Evolutionary conservation across 169 alveolate species (phyloP).

Genomic region (Nephromyces sp.): DNA sequence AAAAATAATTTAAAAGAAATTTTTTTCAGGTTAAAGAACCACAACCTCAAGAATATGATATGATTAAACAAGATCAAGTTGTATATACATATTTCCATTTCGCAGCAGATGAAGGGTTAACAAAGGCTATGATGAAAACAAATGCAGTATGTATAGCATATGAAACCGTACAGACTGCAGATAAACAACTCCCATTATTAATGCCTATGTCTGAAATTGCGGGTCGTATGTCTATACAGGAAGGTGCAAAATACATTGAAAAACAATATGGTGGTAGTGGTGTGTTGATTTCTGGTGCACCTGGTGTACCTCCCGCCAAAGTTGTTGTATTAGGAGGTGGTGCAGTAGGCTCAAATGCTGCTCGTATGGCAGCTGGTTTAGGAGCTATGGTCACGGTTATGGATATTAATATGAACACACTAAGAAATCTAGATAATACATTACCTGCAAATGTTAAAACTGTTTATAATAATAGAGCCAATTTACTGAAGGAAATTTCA

Average conservation of each 20-base stretch:
- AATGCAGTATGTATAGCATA: slow-evolving; percentile 12
- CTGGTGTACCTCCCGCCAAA: slow-evolving; percentile 18
- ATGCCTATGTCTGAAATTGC: slow-evolving; percentile 30
- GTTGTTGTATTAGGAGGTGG: slow-evolving; percentile 25
- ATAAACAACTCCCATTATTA: slow-evolving; percentile 3
- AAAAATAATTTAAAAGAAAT: too few species aligned
- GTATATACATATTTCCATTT: slow-evolving; percentile 16
- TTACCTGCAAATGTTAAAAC: slow-evolving; percentile 23
- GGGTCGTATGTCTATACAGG: slow-evolving; percentile 13
- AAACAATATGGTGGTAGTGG: slow-evolving; percentile 7
- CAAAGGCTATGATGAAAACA: slow-evolving; percentile 14
- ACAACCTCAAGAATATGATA: neutral
- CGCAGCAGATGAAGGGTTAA: slow-evolving; percentile 3
- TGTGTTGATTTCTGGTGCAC: slow-evolving; percentile 15
- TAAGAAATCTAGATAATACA: neutral
- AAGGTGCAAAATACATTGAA: slow-evolving; percentile 5
- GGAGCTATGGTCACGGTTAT: slow-evolving; percentile 12
- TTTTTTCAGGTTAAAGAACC: slow-evolving; percentile 26
- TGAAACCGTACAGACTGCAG: slow-evolving; percentile 13
- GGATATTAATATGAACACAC: slow-evolving; percentile 5
- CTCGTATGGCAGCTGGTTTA: slow-evolving; percentile 10
- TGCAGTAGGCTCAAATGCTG: slow-evolving; percentile 21
- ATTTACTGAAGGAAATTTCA: slow-evolving; percentile 2
- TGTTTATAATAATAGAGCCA: neutral
- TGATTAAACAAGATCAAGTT: slow-evolving; percentile 7